A percentile compares a stretch with the other conserved stretches of the same genome.
These are phyloP conservation scores for Iris macrosiphon DNA, from an alignment of 106 monocot species.

Conservation along the genomic window DNA sequence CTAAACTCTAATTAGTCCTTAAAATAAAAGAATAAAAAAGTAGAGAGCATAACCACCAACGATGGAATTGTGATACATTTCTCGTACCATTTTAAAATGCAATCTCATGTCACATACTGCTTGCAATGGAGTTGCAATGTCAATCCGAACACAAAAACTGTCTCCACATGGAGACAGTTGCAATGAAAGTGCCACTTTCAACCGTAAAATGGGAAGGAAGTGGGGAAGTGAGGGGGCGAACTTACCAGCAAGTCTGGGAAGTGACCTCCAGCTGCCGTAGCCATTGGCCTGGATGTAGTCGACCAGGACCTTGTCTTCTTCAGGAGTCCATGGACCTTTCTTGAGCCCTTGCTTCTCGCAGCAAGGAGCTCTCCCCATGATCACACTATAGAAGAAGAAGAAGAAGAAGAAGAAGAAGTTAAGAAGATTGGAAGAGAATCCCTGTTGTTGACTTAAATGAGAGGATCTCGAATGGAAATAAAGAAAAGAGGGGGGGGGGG, in stretches of 20 bases:
- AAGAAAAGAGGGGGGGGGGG: conserved; percentile 2
- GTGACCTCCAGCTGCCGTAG: conserved; percentile 52
- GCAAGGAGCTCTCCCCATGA: conserved; percentile 48
- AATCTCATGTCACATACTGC: too few relatives aligned
- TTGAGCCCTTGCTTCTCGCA: conserved; percentile 51
- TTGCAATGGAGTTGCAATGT: too few relatives aligned
- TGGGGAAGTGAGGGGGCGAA: not conserved
- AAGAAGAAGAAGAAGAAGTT: not conserved
- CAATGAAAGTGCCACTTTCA: too few relatives aligned
- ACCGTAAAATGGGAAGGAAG: too few relatives aligned
- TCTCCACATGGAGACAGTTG: too few relatives aligned
- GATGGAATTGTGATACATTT: too few relatives aligned
- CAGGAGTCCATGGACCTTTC: conserved; percentile 51
- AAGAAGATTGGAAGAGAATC: not conserved
- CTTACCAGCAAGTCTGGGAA: conserved; percentile 47
- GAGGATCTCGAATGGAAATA: conserved; percentile 2
- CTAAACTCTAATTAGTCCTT: too few relatives aligned
- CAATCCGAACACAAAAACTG: too few relatives aligned
- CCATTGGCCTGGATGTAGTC: conserved; percentile 47
- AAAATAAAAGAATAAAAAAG: not conserved
- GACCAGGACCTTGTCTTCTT: conserved; percentile 51
- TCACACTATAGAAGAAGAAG: not conserved
- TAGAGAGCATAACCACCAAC: not conserved
- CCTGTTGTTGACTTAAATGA: too few relatives aligned
- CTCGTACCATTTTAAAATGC: too few relatives aligned